phyloP scores from a whole-genome alignment of 495 filamentous ascomycete species.

The Xylaria acuta region DNA sequence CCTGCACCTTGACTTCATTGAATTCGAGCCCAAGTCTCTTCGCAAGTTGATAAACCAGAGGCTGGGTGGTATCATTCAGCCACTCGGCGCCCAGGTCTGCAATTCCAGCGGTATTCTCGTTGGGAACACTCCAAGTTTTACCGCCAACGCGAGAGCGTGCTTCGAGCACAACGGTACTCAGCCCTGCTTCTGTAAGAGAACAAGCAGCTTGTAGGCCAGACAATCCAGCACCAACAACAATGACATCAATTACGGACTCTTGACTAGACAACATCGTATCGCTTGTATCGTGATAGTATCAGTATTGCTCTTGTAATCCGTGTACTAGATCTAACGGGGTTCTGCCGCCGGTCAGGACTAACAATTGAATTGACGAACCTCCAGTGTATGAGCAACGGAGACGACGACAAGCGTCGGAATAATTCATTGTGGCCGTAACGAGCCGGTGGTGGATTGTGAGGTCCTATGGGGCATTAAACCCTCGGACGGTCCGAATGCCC shows the following conservation, averaged over 20 bases:
- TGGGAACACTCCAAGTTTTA: conserved; percentile 46
- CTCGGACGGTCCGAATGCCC: conserved; percentile 5
- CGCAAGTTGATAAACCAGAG: conserved; percentile 44
- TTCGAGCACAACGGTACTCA: conserved; percentile 55
- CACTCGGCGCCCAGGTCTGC: conserved; percentile 59
- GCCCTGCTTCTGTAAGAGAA: conserved; percentile 47
- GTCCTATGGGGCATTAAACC: not conserved
- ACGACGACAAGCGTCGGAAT: conserved; percentile 1
- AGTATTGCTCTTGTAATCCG: not conserved
- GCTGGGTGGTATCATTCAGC: conserved; percentile 61
- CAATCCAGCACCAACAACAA: conserved; percentile 49
- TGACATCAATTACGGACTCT: conserved; percentile 27
- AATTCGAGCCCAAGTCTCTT: conserved; percentile 47
- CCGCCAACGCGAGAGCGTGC: conserved; percentile 60
- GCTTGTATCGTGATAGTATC: not conserved
- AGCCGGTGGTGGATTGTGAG: not conserved
- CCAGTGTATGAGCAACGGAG: not conserved
- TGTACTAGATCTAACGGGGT: not conserved
- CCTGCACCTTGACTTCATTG: conserved; percentile 51
- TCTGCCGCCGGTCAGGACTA: not conserved
- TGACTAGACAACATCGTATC: not conserved
- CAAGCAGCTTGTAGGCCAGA: conserved; percentile 54
- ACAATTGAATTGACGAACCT: not conserved
- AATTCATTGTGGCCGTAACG: not conserved
- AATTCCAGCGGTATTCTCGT: conserved; percentile 32